Evolutionary conservation across 176 grass and related monocot species (phyloP).

Genomic region (Avena sativa): DNA sequence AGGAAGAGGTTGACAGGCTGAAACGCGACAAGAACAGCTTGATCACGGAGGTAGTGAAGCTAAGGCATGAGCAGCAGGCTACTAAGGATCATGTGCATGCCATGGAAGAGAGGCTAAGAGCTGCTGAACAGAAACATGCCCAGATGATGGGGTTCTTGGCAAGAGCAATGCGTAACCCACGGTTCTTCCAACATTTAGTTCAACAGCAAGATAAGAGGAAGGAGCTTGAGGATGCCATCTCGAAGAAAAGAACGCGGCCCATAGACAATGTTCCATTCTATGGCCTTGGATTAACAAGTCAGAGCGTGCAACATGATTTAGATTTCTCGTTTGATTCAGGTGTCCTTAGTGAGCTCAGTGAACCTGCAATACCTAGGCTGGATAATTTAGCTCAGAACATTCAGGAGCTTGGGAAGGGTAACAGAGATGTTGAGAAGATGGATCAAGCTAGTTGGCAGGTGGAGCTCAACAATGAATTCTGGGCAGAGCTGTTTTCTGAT

Average conservation of each 20-base stretch:
- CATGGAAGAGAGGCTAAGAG: slow-evolving; percentile 70
- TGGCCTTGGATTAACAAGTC: slow-evolving; percentile 29
- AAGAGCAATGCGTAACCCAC: slow-evolving; percentile 74
- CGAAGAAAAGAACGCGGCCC: slow-evolving; percentile 79
- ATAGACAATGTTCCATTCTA: slow-evolving; percentile 62
- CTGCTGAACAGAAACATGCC: slow-evolving; percentile 72
- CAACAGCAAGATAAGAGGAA: slow-evolving; percentile 84
- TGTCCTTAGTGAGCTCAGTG: slow-evolving; percentile 27
- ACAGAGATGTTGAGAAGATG: slow-evolving; percentile 14
- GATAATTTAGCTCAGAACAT: slow-evolving; percentile 48
- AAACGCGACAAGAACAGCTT: slow-evolving; percentile 80
- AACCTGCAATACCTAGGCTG: slow-evolving; percentile 40
- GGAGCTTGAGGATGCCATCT: slow-evolving; percentile 78
- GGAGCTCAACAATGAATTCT: slow-evolving; percentile 69
- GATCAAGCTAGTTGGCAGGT: slow-evolving; percentile 27
- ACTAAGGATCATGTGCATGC: slow-evolving; percentile 69
- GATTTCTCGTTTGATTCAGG: slow-evolving; percentile 44
- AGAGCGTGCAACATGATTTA: slow-evolving; percentile 43
- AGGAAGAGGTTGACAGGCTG: slow-evolving; percentile 79
- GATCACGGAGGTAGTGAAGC: slow-evolving; percentile 79
- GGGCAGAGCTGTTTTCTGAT: slow-evolving; percentile 69
- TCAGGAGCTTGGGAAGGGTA: slow-evolving; percentile 43
- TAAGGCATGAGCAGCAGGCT: slow-evolving; percentile 77
- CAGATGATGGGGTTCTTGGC: slow-evolving; percentile 90
- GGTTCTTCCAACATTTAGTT: slow-evolving; percentile 71